Evolutionary conservation across 177 flowering plant genomes (phyloP).

Genomic region (Vitis hybrid): DNA sequence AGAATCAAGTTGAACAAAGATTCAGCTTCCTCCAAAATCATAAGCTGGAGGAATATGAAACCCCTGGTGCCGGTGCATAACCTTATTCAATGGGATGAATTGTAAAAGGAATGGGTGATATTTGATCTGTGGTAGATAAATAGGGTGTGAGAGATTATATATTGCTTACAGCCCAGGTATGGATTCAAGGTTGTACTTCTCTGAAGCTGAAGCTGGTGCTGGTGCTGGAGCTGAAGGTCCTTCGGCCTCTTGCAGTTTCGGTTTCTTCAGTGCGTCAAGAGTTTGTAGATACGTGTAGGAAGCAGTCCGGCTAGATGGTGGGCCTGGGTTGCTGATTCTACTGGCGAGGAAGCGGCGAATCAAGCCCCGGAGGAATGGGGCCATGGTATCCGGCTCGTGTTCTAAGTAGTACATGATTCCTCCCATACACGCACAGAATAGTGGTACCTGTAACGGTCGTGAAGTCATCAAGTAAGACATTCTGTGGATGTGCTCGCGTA

Average conservation of each 20-base stretch:
- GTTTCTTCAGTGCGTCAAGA: slow-evolving; percentile 56
- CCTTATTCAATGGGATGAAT: too few species aligned
- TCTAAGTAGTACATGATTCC: slow-evolving; percentile 96
- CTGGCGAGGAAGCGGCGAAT: slow-evolving; percentile 96
- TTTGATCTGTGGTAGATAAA: too few species aligned
- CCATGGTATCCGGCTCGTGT: slow-evolving; percentile 96
- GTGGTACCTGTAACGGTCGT: slow-evolving; percentile 56
- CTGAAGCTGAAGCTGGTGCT: slow-evolving; percentile 41
- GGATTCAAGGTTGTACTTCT: slow-evolving; percentile 84
- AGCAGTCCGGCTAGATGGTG: slow-evolving; percentile 44
- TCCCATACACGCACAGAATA: slow-evolving; percentile 93
- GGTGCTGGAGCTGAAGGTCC: slow-evolving; percentile 47
- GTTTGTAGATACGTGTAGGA: slow-evolving; percentile 67
- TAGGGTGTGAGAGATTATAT: too few species aligned
- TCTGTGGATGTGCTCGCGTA: too few species aligned
- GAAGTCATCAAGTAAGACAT: neutral
- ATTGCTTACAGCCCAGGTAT: slow-evolving; percentile 76
- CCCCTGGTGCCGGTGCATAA: too few species aligned
- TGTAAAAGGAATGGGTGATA: too few species aligned
- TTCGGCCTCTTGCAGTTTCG: slow-evolving; percentile 36
- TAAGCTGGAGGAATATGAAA: too few species aligned
- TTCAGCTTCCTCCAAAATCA: too few species aligned
- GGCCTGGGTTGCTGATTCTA: slow-evolving; percentile 78
- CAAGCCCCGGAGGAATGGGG: slow-evolving; percentile 85
- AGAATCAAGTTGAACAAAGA: too few species aligned